phyloP scores from a whole-genome alignment of 2,329 filamentous ascomycete genomes.

The Penicillium digitatum region DNA sequence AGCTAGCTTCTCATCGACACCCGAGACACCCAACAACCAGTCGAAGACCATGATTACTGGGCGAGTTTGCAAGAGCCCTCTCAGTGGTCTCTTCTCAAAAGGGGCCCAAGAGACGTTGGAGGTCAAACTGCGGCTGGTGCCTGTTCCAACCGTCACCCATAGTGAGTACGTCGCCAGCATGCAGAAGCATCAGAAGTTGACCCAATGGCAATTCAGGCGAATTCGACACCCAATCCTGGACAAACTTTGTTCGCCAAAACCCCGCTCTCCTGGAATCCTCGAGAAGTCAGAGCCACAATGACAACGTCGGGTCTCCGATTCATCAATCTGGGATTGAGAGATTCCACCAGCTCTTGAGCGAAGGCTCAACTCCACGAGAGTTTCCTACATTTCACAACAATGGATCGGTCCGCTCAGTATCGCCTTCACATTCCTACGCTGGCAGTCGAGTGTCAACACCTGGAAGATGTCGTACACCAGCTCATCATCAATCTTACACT shows the following conservation, averaged over 20 bases:
- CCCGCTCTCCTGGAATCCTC: slow-evolving; percentile 43
- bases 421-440: slow-evolving; percentile 37
- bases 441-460: slow-evolving; percentile 41
- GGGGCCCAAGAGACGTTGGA: slow-evolving; percentile 82
- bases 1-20: slow-evolving; percentile 53
- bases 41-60: slow-evolving; percentile 73
- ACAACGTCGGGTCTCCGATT: slow-evolving; percentile 33
- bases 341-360: slow-evolving; percentile 45
- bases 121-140: slow-evolving; percentile 82
- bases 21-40: slow-evolving; percentile 49
- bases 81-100: slow-evolving; percentile 74
- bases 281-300: slow-evolving; percentile 22
- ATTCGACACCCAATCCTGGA: slow-evolving; percentile 74
- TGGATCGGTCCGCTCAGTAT: slow-evolving; percentile 36
- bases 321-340: slow-evolving; percentile 44
- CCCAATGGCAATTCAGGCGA: slow-evolving; percentile 55
- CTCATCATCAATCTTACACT: slow-evolving; percentile 27
- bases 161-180: slow-evolving; percentile 59
- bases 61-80: slow-evolving; percentile 78
- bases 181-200: slow-evolving; percentile 58
- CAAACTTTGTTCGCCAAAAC: slow-evolving; percentile 69
- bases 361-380: slow-evolving; percentile 44
- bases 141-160: slow-evolving; percentile 63
- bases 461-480: slow-evolving; percentile 23
- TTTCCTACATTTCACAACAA: slow-evolving; percentile 29